phyloP scores from a whole-genome alignment of 495 filamentous ascomycete genomes.

The Neurospora sublineolata region DNA sequence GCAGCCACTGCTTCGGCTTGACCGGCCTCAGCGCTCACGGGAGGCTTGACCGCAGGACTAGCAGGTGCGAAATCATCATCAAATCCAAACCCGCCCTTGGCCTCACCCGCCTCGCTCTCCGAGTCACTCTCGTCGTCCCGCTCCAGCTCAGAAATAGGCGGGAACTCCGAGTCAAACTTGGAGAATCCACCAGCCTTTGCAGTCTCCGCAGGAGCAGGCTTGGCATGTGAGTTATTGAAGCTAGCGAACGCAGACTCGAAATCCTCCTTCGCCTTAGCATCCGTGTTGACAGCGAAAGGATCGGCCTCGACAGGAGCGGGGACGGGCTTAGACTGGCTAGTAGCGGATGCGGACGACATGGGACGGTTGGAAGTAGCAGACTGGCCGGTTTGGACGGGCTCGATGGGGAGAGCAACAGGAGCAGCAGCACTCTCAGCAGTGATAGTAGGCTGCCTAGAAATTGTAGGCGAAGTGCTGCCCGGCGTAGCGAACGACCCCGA shows the following conservation, averaged over 20 bases:
- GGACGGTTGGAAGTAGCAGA: constrained; percentile 21
- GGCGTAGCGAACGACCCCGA: constrained; percentile 38
- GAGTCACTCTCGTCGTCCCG: constrained; percentile 59
- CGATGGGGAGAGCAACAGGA: constrained; percentile 15
- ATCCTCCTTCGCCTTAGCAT: constrained; percentile 56
- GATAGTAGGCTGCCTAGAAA: constrained; percentile 35
- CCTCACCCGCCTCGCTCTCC: constrained; percentile 64
- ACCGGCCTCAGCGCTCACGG: constrained; percentile 14
- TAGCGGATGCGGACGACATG: constrained; percentile 10
- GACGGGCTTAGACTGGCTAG: constrained; percentile 10
- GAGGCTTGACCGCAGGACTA: constrained; percentile 42
- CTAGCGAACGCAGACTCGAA: constrained; percentile 65
- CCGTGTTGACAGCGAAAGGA: constrained; percentile 44
- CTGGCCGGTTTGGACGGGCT: constrained; percentile 23
- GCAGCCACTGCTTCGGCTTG: constrained; percentile 1
- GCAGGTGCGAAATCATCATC: constrained; percentile 81
- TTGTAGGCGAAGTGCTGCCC: constrained; percentile 43
- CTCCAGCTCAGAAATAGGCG: constrained; percentile 78
- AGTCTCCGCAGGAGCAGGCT: constrained; percentile 15
- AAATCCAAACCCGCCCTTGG: constrained; percentile 87
- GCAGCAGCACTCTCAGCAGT: constrained; percentile 26
- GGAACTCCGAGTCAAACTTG: constrained; percentile 60
- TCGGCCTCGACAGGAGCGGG: constrained; percentile 19
- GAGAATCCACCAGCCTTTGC: constrained; percentile 31
- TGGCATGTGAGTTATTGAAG: constrained; percentile 33